Evolutionary conservation across 83 land plant genomes (phyloP), one percentile per base, ranked within the genome.

Genomic region (Picea engelmannii): DNA sequence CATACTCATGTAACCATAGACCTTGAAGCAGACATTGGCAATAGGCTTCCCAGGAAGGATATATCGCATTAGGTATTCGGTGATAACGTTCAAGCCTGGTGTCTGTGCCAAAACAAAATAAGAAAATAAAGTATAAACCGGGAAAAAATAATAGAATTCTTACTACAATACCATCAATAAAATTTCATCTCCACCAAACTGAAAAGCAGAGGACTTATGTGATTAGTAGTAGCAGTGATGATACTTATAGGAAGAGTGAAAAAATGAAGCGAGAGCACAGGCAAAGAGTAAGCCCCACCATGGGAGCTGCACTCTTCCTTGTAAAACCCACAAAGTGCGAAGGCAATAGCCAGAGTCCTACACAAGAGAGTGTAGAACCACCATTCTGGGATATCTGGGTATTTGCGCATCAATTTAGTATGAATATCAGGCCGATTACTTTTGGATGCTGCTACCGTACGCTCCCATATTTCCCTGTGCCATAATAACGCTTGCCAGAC

Each of bases 341-440:
- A 80, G 31, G 95, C 84, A 6, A 89, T 70, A 3, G 25, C 70
- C 12, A 95, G 13, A 21, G 91, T 81, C 5, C 47, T 62, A 1
- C n/a, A 76, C 40, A 93, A 87, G 58, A 93, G 63, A 4, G 80
- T 17, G 21, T 87, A 68, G 69, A 93, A 95, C 98, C 98, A 95
- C 89, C 89, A 86, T 7, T 74, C 62, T 0, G 96, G n/a, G 98
- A 92, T 89, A 44, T 88, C 89, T 38, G 80, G 79, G 66, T 95
- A 95, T n/a, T 80, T 88, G 80, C 66, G 85, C 98, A 95, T 95
- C 82, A 93, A 79, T 71, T 83, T 90, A 8, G 96, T 90, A 81
- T 95, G 98, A 31, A 95, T 87, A 76, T 95, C 98, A 38, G 40
- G 40, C 40, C 2, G 40, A 38, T 38, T 38, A 5, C 4, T 38